phyloP scores from a whole-genome alignment of 345 rosid genomes.

The Carallia brachiata region DNA sequence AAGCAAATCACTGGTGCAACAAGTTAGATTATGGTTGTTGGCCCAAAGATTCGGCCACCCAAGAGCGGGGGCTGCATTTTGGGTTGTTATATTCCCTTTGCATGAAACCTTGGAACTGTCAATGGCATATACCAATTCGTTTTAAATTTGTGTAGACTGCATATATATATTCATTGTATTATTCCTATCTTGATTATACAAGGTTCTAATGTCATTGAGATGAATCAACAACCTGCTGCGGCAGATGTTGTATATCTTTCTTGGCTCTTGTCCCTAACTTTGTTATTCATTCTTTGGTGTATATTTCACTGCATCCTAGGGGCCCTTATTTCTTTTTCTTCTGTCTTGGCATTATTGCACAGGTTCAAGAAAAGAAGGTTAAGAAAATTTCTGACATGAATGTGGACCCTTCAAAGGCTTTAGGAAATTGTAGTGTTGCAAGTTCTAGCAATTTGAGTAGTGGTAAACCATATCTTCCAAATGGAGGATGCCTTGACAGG shows the following conservation, averaged over 20 bases:
- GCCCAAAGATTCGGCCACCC: no score
- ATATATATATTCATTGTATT: no score
- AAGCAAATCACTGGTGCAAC: neutral
- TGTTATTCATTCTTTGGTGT: neutral
- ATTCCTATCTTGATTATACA: no score
- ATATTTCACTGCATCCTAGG: neutral
- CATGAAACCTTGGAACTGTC: no score
- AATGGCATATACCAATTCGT: no score
- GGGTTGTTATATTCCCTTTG: no score
- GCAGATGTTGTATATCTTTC: no score
- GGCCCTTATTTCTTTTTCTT: conserved; percentile 2
- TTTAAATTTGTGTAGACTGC: no score
- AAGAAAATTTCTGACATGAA: conserved; percentile 82
- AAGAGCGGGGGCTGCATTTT: no score
- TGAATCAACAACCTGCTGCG: no score
- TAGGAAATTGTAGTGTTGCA: conserved; percentile 44
- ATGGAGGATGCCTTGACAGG: conserved; percentile 56
- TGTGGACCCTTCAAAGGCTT: conserved; percentile 49
- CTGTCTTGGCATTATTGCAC: conserved; percentile 19
- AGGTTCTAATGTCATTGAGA: no score
- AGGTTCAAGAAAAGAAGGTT: conserved; percentile 96
- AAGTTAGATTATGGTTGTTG: neutral
- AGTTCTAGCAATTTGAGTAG: conserved; percentile 43
- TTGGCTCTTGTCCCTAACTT: no score
- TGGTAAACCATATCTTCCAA: conserved; percentile 38